Evolutionary conservation across 352 stramenopile species (phyloP), one percentile per base, ranked within the genome.

Genomic region (Globisporangium camurandrum): DNA sequence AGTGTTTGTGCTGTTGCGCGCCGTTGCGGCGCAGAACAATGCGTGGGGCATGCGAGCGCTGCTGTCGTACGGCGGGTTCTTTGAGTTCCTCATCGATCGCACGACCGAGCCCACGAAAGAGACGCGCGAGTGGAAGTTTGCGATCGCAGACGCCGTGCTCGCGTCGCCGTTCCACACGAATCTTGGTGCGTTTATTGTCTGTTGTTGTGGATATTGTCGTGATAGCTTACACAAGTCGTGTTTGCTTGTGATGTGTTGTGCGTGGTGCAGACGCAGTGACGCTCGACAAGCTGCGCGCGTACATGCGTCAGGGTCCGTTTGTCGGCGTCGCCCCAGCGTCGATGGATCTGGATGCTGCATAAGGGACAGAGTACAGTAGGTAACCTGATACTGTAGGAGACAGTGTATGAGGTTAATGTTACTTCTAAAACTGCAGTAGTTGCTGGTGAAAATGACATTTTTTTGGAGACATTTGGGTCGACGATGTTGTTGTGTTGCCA

Each of bases 91-190:
- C 30, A 51, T 92, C 52, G 77, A 94, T 57, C 76, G 81, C 31
- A 67, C 61, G 20, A 94, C 84, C 9, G 84, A 94, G 53, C 78
- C 81, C 23, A 91, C 72, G 23, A 94, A 93, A 46, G 66, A 85
- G 46, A 86, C 78, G 23, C 75, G 81, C 55, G 84, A 94, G 63
- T 94, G 84, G 84, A 94, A 94, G 57, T 94, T 94, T 57, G 77
- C 84, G 8, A 63, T 94, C 46, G 66, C 88, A n/a, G 84, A 93
- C 38, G 75, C 78, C 22, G 48, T 92, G 10, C 20, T 92, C 14
- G 73, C 66, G 11, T 92, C 80, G n/a, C 75, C 66, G 14, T 90
- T 84, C 47, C 58, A 70, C 48, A 45, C 61, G 27, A 57, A 71
- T n/a, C 54, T 93, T 22, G 73, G 75, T 85, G 56, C 56, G 73